Base-by-base conservation (phyloP, 768 basidiomycete genomes). In the Dentipellis fragilis region DNA sequence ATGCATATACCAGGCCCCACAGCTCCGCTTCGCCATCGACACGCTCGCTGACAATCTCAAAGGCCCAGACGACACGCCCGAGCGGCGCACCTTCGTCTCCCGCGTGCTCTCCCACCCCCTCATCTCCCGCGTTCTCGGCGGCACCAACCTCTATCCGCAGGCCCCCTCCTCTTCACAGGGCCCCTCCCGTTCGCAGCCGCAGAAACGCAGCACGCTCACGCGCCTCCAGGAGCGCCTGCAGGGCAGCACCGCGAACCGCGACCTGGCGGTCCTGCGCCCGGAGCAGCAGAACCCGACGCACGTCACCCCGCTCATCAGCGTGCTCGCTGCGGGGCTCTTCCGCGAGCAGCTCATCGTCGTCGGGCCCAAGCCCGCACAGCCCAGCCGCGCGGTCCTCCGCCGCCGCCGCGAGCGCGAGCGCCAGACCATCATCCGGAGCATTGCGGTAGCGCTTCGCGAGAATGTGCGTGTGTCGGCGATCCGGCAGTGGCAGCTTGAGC, bases 301-400 rank as follows among this genome's bases (percentile, higher is more conserved):
- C 49, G 84, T 89, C 8, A 88, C 86, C 0, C 80, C 80, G 0
- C 70, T 73, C 17, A 81, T 89, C 46, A 75, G 73, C 5, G 62
- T 68, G 9, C 66, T 88, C 8, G 79, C 84, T 0, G 35, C 64
- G 8, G 75, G 76, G 0, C 72, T 78, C 0, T 81, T 87, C 51
- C 72, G 71, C 21, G 86, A 86, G 57, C 67, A 69, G 1, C 65
- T 89, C 4, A 57, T 67, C 7, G 77, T 87, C 1, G 67, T 87
- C 8, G 87, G 80, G 3, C 69, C 74, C 0, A 73, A 61, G 0
- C 77, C 75, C 1, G 56, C 58, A 11, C 34, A 36, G 17, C 57
- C 55, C 3, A 51, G 37, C 40, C 22, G 6, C 12, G 47, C 17
- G 51, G 12, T 23, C 10, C 17, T 51, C 49, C 50, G 36, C 52